Evolutionary conservation across 331 rosid species (phyloP), one percentile per base, ranked within the genome.

Genomic region (Rosa hybrid): DNA sequence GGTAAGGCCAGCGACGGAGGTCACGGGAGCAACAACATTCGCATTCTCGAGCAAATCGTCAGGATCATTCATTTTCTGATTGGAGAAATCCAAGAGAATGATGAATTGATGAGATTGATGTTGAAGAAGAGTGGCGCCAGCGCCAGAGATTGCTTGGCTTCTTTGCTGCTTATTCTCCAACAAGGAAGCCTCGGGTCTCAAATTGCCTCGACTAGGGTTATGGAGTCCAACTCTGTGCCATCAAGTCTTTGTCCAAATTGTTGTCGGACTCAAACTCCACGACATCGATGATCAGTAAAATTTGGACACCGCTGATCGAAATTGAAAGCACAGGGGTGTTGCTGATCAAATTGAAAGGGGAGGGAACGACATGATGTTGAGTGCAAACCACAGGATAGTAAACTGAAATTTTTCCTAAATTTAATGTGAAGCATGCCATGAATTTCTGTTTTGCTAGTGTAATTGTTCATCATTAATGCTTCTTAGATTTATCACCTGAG

Each of bases 81-180:
- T 2, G 38, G 38, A 34, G 38, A 34, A 34, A 34, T 34, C 38
- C 38, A 34, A 34, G 38, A 34, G 38, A 34, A 34, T 34, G 3
- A 34, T 34, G 64, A 72, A 25, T 71, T 90, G 46, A 78, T 75
- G 72, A 81, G 49, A 18, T 83, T 59, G 78, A 83, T 87, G 78
- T 13, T 92, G 76, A 86, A 83, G 76, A 88, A 85, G 84, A 81
- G 23, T 74, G 85, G 77, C 76, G 83, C 79, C 71, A 34, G 21
- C 68, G 86, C 38, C 75, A 0, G 57, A 42, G 54, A 85, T 68
- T 86, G 86, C 76, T 13, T 94, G 53, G 80, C 84, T 57, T 88
- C 97, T 8, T 78, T 92, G 80, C 89, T 92, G n/a, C 83, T 81
- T 3, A 59, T 91, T 78, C 83, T 92, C 3, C 90, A 84, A 25